Conservation (phyloP, 2,329 filamentous ascomycete genomes). For the Aspergillus eucalypticola region DNA sequence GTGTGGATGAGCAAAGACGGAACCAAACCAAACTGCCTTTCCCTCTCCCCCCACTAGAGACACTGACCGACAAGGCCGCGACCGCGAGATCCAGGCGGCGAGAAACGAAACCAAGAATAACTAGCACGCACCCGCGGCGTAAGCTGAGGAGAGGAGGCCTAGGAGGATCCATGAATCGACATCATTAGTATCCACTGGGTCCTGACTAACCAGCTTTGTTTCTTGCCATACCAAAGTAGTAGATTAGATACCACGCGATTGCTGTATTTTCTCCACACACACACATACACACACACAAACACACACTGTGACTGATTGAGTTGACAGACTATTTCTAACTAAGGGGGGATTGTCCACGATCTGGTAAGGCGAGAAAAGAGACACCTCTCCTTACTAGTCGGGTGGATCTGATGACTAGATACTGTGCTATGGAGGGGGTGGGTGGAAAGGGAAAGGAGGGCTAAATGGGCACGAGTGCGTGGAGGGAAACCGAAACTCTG, state of each 20-base stretch:
- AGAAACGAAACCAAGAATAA: constrained; percentile 2
- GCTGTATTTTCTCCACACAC: neutral
- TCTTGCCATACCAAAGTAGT: too few relatives aligned
- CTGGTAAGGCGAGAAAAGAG: neutral
- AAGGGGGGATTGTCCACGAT: neutral
- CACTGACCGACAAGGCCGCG: constrained; percentile 9
- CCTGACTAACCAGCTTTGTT: neutral
- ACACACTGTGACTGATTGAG: neutral
- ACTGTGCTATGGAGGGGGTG: neutral
- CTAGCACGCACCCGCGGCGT: neutral
- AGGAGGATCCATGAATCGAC: neutral
- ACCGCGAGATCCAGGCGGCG: neutral
- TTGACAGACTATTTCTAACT: neutral
- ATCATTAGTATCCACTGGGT: neutral
- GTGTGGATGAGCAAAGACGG: constrained; percentile 3
- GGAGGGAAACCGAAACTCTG: neutral
- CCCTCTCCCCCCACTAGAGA: too few relatives aligned
- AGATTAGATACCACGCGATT: too few relatives aligned
- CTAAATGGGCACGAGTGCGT: constrained; percentile 12
- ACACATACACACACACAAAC: neutral
- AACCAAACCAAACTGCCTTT: neutral
- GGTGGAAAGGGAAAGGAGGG: neutral
- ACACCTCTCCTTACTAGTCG: neutral
- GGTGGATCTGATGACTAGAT: neutral
- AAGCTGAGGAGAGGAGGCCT: neutral